Conservation (phyloP, 2,329 filamentous ascomycete genomes). For the Pseudogymnoascus verrucosus region DNA sequence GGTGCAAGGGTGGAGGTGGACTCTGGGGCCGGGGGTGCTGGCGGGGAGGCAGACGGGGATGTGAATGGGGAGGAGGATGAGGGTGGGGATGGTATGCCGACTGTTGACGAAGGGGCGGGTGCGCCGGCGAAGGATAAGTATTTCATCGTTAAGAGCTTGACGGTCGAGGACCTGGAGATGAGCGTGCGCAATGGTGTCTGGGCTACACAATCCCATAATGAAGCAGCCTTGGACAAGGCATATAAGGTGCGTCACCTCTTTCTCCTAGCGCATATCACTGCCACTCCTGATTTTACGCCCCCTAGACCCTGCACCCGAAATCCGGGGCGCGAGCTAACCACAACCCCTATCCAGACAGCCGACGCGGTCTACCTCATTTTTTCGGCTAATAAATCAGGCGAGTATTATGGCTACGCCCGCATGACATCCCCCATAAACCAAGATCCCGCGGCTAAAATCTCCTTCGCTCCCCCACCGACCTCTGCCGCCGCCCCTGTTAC, state of each 20-base stretch:
- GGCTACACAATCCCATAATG: slow-evolving; percentile 93
- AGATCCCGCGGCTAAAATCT: slow-evolving; percentile 60
- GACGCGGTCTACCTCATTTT: slow-evolving; percentile 89
- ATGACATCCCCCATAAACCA: slow-evolving; percentile 82
- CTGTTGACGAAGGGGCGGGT: slow-evolving; percentile 15
- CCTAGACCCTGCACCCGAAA: not conserved
- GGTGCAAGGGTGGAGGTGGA: slow-evolving; percentile 30
- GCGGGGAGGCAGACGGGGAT: slow-evolving; percentile 10
- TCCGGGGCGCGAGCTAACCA: slow-evolving; percentile 1
- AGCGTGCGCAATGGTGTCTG: slow-evolving; percentile 84
- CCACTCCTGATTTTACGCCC: not conserved
- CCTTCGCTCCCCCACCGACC: slow-evolving; percentile 48
- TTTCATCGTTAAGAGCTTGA: slow-evolving; percentile 90
- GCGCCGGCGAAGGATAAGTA: slow-evolving; percentile 57
- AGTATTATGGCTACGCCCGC: slow-evolving; percentile 90
- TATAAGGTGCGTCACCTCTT: slow-evolving; percentile 54
- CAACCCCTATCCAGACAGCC: slow-evolving; percentile 45
- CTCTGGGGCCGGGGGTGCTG: not conserved
- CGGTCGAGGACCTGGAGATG: slow-evolving; percentile 78
- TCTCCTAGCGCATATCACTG: not conserved
- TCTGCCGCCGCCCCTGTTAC: not conserved
- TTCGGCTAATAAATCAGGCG: slow-evolving; percentile 93
- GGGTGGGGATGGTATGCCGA: slow-evolving; percentile 3
- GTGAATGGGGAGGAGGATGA: slow-evolving; percentile 7
- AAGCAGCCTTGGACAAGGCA: slow-evolving; percentile 71